Conservation (phyloP, 176 grass and related monocot genomes). For the Zea luxurians region DNA sequence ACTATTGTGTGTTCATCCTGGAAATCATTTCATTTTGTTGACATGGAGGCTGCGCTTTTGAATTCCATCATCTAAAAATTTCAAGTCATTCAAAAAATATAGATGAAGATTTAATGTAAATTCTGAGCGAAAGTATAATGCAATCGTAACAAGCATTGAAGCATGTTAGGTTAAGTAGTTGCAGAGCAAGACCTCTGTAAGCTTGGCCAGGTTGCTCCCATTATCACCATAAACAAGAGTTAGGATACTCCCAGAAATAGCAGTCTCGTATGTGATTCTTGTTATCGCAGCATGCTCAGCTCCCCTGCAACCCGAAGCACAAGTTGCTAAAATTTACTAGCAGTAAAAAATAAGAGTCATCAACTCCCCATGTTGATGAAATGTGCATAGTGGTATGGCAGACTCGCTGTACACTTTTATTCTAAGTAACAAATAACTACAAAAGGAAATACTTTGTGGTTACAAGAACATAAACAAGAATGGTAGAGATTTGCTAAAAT, state of each 20-base stretch:
- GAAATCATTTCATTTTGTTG: not conserved
- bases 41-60: not conserved
- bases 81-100: not conserved
- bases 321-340: not conserved
- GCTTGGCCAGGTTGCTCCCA: conserved; percentile 31
- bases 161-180: not conserved
- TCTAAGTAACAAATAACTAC: conserved; percentile 4
- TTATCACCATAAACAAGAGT: conserved; percentile 40
- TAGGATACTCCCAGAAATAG: conserved; percentile 30
- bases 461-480: not conserved
- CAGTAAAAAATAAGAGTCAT: not conserved
- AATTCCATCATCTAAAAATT: not conserved
- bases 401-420: not conserved
- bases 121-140: not conserved
- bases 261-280: conserved; percentile 46
- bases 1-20: not conserved
- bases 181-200: conserved; percentile 36
- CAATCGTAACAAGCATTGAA: not conserved
- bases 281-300: conserved; percentile 31
- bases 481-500: not conserved
- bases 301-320: conserved; percentile 28
- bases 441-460: not conserved
- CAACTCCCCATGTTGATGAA: too few species aligned
- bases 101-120: too few species aligned
- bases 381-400: too few species aligned